Evolutionary conservation across 306 rosid genomes (phyloP), one percentile per base, ranked within the genome.

Genomic region (Cicer pinnatifidum): DNA sequence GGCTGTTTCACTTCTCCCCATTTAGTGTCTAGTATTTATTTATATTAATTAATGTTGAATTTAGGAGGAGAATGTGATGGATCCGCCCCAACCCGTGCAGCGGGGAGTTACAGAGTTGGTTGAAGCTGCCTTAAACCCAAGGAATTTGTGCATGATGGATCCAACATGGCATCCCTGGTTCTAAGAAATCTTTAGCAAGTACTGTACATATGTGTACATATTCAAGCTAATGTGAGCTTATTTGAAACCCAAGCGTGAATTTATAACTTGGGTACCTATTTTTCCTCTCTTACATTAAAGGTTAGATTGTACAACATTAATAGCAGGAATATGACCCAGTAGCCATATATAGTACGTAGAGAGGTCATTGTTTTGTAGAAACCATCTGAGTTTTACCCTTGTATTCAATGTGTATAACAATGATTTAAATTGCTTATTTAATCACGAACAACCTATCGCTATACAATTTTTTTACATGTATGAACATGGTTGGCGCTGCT

Each of bases 161-260:
- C 97, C 99, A 3, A 95, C 99, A 7, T 95, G 99, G 99, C 99
- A 95, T 79, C 97, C 99, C 57, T 95, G 99, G 99, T 95, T 95
- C 85, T 93, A 79, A 54, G 73, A 68, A 37, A 58, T 78, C 7
- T 54, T 11, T 78, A 6, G 40, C 44, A 50, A 50, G 11, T 28
- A 6, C 28, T 12, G 75, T 82, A 77, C 50, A 72, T 80, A 11
- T 53, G 7, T 69, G 79, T 65, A 65, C 57, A 73, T 82, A 78
- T 51, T 58, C 66, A 15, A 33, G 54, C 63, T 67, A n/a, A 35
- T 23, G 65, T 12, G 52, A 67, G 56, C 38, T 6, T 56, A 23
- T 64, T 58, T 69, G 38, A 47, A 81, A 15, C 72, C 56, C 57
- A 17, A 11, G 53, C 38, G 74, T 75, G 51, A 74, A 66, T 56